Evolutionary conservation across 2,329 filamentous ascomycete genomes (phyloP), one percentile per base, ranked within the genome.

Genomic region (Volutella citrinella): DNA sequence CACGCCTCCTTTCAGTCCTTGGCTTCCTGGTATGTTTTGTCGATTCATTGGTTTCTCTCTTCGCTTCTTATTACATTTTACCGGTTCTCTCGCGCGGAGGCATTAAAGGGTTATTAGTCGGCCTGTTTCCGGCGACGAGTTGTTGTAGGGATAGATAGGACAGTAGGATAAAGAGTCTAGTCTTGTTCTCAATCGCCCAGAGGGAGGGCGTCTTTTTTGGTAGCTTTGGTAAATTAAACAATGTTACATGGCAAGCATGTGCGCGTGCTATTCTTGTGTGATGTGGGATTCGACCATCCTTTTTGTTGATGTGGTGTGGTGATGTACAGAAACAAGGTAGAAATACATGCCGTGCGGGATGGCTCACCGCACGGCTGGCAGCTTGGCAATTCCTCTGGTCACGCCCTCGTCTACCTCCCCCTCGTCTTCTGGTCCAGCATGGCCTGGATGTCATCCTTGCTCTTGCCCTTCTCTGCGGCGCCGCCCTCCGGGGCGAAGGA

Each of bases 381-480:
- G n/a, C n/a, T n/a, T n/a, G n/a, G n/a, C n/a, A n/a, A n/a, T n/a
- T n/a, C n/a, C n/a, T n/a, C n/a, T n/a, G n/a, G n/a, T n/a, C n/a
- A 19, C 18, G 22, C 11, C 10, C 14, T 11, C 24, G 10, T 32
- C 41, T 35, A 56, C 38, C 43, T 58, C 36, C 42, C 32, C 48
- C 48, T 59, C 54, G 57, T 63, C 48, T 46, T 49, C n/a, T 22
- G n/a, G n/a, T 63, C 60, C 43, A 67, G 41, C 60, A 65, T 49
- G 6, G 57, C 56, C 48, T 66, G 64, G 13, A 67, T 60, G 25
- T 65, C 64, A 6, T 56, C 56, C 42, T 56, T 60, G 7, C 59
- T 52, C 29, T 54, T 56, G 14, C 55, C 54, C 43, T 53, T 59
- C 35, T 48, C 53, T 6, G 32, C 51, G 2, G 40, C 55, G 8